Evolutionary conservation across 768 basidiomycete genomes (phyloP).

Genomic region (Pleurotus platypus): DNA sequence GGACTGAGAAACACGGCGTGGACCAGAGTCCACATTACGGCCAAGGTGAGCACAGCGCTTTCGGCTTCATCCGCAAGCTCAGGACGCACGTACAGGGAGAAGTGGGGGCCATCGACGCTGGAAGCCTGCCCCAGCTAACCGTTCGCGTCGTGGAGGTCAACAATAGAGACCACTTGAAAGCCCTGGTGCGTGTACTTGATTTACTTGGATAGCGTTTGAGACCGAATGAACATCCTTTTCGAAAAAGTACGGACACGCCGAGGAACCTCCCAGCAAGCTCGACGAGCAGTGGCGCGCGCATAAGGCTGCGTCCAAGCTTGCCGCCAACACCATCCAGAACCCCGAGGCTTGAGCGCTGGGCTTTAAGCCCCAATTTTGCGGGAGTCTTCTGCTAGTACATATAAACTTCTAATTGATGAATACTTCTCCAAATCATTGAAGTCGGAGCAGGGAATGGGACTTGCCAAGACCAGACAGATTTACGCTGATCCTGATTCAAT

Average conservation of each 20-base stretch:
- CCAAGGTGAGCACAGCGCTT: constrained; percentile 31
- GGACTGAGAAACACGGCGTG: constrained; percentile 75
- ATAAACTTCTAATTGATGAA: no score
- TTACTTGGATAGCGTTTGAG: no score
- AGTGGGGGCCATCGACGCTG: background rate
- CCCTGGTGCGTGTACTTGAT: background rate
- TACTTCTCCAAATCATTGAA: no score
- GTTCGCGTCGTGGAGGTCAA: constrained; percentile 6
- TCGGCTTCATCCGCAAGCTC: background rate
- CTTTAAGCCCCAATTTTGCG: no score
- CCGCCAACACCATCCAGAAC: no score
- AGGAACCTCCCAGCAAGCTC: constrained; percentile 14
- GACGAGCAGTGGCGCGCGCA: constrained; percentile 11
- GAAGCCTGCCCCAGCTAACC: background rate
- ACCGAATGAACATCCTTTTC: no score
- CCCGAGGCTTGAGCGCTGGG: no score
- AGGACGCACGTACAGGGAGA: background rate
- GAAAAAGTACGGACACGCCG: constrained; percentile 10
- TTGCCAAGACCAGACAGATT: no score
- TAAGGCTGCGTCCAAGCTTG: background rate
- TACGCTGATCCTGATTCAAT: no score
- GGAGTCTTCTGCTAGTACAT: no score
- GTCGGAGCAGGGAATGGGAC: no score
- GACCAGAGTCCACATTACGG: constrained; percentile 49
- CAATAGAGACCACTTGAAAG: background rate